Percentiles rank a stretch among this genome's conserved stretches.
phyloP scores from a whole-genome alignment of 305 asterid genomes.

The Withania somnifera region DNA sequence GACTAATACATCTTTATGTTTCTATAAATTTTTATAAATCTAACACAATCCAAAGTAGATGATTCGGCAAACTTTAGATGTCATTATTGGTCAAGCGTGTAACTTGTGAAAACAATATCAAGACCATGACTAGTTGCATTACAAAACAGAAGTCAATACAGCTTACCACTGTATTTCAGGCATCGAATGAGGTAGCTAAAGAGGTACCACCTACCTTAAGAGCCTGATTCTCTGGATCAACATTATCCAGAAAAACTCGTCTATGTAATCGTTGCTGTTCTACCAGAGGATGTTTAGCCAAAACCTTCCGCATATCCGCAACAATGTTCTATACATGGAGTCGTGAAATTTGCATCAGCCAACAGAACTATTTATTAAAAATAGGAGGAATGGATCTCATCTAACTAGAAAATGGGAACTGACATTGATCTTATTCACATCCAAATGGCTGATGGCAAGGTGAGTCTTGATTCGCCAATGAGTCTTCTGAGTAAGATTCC shows the following conservation, averaged over 20 bases:
- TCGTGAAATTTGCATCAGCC: neutral
- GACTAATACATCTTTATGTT: neutral
- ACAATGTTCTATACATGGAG: conserved; percentile 57
- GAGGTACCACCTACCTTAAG: conserved; percentile 56
- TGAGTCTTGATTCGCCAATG: conserved; percentile 98
- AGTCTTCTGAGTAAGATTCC: conserved; percentile 89
- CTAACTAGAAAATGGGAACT: conserved; percentile 11
- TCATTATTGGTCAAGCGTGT: neutral
- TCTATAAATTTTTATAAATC: neutral
- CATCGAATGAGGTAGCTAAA: neutral
- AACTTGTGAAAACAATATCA: neutral
- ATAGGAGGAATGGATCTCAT: neutral
- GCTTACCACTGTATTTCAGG: neutral
- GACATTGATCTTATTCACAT: conserved; percentile 79
- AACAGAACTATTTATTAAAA: neutral
- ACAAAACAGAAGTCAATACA: neutral
- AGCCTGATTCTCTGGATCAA: conserved; percentile 84
- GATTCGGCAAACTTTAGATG: neutral
- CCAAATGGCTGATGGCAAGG: conserved; percentile 91
- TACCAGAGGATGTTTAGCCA: conserved; percentile 87
- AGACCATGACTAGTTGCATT: neutral
- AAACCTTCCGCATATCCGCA: conserved; percentile 99
- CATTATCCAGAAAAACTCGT: conserved; percentile 76
- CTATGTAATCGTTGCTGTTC: conserved; percentile 96
- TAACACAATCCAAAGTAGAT: neutral